Base-by-base conservation (phyloP, 2,329 filamentous ascomycete species). In the Neofusicoccum ribis region DNA sequence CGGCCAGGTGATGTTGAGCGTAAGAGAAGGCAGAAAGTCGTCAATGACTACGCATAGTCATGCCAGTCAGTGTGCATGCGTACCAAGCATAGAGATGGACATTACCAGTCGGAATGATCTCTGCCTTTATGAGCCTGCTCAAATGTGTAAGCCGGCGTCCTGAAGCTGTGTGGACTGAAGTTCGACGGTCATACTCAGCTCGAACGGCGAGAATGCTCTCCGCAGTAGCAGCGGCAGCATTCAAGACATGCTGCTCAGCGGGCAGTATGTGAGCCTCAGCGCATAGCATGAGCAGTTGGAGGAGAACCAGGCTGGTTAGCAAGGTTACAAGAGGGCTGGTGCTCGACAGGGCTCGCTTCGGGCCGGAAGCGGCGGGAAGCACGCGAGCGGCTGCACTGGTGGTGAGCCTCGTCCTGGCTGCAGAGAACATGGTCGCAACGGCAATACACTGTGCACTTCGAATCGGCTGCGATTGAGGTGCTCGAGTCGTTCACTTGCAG, bases 1-100 rank as follows among this genome's bases (percentile, higher is more conserved):
- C 64, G 81, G 80, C 75, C 84, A 85, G 46, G 74, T 78, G 8
- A 85, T 76, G 50, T 79, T 76, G 46, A 89, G 71, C 44, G 81
- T 79, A 62, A 87, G 77, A 6, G 79, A 79, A 5, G 87, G 86
- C 3, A 80, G 73, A 73, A 89, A 89, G 67, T 85, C 82, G 68
- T 88, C 82, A 65, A 89, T 81, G 20, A 89, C 85, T 85, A 71
- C 5, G 8, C 54, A 9, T 39, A 12, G 23, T 34, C 12, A 6
- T 20, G 27, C 47, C 11, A 60, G 41, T 31, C 6, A 27, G 17
- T 8, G 9, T n/a, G 2, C 5, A n/a, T 23, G 20, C 27, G 23
- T 23, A 12, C 9, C 9, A 12, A 15, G 12, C 12, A 17, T 12
- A 17, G 12, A 37, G n/a, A 47, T n/a, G 17, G n/a, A 9, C n/a